These are phyloP conservation scores for Aureobasidium namibiae DNA, from an alignment of 2,329 filamentous ascomycete species.

Conservation along the genomic window DNA sequence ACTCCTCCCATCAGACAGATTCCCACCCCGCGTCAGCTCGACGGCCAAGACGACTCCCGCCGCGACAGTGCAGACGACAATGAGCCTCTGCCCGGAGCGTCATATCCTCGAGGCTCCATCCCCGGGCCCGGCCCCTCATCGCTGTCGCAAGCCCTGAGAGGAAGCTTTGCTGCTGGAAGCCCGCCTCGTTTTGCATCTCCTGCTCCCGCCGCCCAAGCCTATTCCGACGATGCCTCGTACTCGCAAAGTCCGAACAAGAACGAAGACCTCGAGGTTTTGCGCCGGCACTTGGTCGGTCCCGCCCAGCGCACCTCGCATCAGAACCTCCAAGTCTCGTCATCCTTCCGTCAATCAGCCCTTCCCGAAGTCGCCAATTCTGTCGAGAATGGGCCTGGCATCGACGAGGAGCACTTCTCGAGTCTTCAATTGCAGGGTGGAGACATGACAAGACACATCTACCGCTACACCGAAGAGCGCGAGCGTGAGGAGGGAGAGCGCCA, in stretches of 20 bases:
- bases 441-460: conserved; percentile 89
- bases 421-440: conserved; percentile 88
- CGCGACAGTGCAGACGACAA: conserved; percentile 18
- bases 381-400: conserved; percentile 13
- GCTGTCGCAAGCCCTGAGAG: conserved; percentile 76
- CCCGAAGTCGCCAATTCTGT: conserved; percentile 22
- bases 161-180: conserved; percentile 60
- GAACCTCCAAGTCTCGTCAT: conserved; percentile 19
- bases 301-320: conserved; percentile 32
- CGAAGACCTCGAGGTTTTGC: conserved; percentile 87
- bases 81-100: conserved; percentile 55
- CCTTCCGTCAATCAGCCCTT: conserved; percentile 19
- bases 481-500: conserved; percentile 68
- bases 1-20: conserved; percentile 43
- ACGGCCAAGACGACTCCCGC: conserved; percentile 20
- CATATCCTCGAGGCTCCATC: conserved; percentile 43
- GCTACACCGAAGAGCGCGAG: conserved; percentile 87
- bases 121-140: conserved; percentile 79
- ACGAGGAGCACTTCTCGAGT: conserved; percentile 79
- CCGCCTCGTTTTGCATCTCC: conserved; percentile 57
- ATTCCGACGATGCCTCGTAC: conserved; percentile 33
- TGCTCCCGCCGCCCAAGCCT: conserved; percentile 45
- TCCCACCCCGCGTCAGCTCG: conserved; percentile 41
- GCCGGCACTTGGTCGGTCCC: conserved; percentile 77
- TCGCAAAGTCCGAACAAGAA: conserved; percentile 56